These are phyloP conservation scores for Pseudohalonectria lignicola DNA, from an alignment of 2,329 filamentous ascomycete genomes.

Conservation along the genomic window DNA sequence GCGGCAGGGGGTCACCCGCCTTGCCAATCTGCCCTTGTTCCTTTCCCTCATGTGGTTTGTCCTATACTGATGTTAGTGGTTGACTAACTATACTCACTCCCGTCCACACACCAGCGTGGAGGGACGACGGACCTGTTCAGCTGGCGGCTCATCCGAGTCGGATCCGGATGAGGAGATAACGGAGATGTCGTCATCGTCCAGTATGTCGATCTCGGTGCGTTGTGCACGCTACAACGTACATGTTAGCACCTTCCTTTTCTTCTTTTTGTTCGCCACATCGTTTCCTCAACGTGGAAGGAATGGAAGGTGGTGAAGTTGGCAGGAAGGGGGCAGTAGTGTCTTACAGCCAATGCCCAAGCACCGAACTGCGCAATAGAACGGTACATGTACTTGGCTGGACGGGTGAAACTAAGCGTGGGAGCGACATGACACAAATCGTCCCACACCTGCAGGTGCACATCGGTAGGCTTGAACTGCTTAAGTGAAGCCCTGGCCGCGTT, in stretches of 20 bases:
- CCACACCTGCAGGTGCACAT: constrained; percentile 93
- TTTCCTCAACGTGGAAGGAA: too few species aligned
- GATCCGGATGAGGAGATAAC: constrained; percentile 54
- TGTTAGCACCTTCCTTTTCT: too few species aligned
- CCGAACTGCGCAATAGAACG: constrained; percentile 86
- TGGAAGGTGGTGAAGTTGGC: too few species aligned
- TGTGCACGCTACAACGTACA: constrained; percentile 46
- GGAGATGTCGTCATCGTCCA: constrained; percentile 68
- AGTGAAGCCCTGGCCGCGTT: constrained; percentile 49
- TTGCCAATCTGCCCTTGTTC: constrained; percentile 58
- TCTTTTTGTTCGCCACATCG: too few species aligned
- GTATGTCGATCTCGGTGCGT: constrained; percentile 66
- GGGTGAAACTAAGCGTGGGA: constrained; percentile 87
- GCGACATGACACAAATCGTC: constrained; percentile 89
- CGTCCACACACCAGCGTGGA: too few species aligned
- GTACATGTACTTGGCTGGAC: constrained; percentile 95
- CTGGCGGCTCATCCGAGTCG: constrained; percentile 14
- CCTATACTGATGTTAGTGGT: too few species aligned
- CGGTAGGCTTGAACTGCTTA: constrained; percentile 65
- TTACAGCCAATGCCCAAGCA: constrained; percentile 68
- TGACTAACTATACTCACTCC: too few species aligned
- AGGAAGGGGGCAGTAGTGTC: too few species aligned
- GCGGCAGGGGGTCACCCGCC: constrained; percentile 72
- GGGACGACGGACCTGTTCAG: too few species aligned
- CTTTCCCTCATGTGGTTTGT: too few species aligned